Evolutionary conservation across 495 filamentous ascomycete species (phyloP).

Genomic region (Hyaloscypha finlandica): DNA sequence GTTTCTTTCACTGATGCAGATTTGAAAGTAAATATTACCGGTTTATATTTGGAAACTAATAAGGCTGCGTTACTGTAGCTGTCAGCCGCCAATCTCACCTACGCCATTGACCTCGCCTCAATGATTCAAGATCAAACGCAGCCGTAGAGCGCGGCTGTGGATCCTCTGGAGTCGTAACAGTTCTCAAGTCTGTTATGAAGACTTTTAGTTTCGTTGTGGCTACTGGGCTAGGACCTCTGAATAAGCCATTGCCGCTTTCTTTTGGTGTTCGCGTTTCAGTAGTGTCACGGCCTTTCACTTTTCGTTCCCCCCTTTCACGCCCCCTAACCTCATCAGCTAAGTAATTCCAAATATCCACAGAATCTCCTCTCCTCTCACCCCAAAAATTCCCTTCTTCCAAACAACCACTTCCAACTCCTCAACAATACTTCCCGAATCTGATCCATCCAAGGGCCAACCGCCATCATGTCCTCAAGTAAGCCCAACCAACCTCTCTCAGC

Average conservation of each 20-base stretch:
- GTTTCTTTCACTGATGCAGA: background rate
- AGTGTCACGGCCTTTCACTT: background rate
- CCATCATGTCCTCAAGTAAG: constrained; percentile 4
- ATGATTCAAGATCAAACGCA: background rate
- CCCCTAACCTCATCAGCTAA: background rate
- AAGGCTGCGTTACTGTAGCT: background rate
- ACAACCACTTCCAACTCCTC: background rate
- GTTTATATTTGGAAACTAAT: background rate
- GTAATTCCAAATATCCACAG: background rate
- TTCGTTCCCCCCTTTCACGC: background rate
- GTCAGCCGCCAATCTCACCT: background rate
- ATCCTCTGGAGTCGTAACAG: background rate
- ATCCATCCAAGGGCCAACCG: background rate
- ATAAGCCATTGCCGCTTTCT: background rate
- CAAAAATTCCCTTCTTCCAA: background rate
- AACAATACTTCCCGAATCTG: background rate
- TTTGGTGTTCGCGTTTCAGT: constrained; percentile 3
- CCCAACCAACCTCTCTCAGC: background rate
- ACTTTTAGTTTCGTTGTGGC: background rate
- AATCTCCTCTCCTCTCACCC: background rate
- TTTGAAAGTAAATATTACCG: background rate
- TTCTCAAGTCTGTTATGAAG: background rate
- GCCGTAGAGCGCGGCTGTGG: background rate
- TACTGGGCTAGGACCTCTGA: background rate
- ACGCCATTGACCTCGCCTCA: background rate